Percentiles rank a stretch among this genome's conserved stretches.
These are phyloP conservation scores for Lecanicillium sp. DNA, from an alignment of 2,329 filamentous ascomycete genomes.

Conservation along the genomic window DNA sequence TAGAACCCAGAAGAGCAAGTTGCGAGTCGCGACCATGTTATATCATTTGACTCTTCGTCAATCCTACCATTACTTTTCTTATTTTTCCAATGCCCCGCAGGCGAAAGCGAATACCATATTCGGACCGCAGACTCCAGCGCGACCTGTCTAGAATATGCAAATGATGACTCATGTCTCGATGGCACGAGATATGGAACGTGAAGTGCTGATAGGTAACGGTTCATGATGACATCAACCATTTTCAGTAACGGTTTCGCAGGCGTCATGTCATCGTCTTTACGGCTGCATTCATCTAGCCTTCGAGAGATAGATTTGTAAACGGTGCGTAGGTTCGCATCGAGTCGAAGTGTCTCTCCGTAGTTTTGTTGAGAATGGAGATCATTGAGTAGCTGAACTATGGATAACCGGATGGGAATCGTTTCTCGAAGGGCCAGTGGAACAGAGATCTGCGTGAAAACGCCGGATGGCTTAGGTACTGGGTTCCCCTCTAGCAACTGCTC, in stretches of 20 bases:
- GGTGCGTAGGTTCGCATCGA: slow-evolving; percentile 32
- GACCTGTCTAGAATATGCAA: slow-evolving; percentile 41
- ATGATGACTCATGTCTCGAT: slow-evolving; percentile 32
- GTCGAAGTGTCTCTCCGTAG: slow-evolving; percentile 35
- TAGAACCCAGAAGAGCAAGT: slow-evolving; percentile 33
- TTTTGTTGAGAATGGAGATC: slow-evolving; percentile 24
- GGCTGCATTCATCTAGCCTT: slow-evolving; percentile 19
- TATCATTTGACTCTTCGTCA: slow-evolving; percentile 6
- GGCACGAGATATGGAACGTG: slow-evolving; percentile 43
- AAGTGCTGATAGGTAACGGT: slow-evolving; percentile 45
- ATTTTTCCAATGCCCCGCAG: slow-evolving; percentile 10
- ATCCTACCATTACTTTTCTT: too few species aligned
- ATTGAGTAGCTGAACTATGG: slow-evolving; percentile 34
- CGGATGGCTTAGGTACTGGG: slow-evolving; percentile 22
- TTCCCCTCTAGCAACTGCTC: slow-evolving; percentile 30
- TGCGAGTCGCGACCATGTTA: slow-evolving; percentile 28
- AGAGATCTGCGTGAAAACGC: slow-evolving; percentile 30
- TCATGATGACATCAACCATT: slow-evolving; percentile 40
- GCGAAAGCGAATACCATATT: slow-evolving; percentile 32
- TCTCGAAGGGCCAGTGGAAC: slow-evolving; percentile 32
- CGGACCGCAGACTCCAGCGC: slow-evolving; percentile 39
- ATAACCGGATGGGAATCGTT: slow-evolving; percentile 34
- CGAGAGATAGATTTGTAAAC: slow-evolving; percentile 32
- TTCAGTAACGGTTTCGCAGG: slow-evolving; percentile 32
- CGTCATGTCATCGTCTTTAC: slow-evolving; percentile 8